Evolutionary conservation across 2,329 filamentous ascomycete genomes (phyloP).

Genomic region (Stagonosporopsis vannaccii): DNA sequence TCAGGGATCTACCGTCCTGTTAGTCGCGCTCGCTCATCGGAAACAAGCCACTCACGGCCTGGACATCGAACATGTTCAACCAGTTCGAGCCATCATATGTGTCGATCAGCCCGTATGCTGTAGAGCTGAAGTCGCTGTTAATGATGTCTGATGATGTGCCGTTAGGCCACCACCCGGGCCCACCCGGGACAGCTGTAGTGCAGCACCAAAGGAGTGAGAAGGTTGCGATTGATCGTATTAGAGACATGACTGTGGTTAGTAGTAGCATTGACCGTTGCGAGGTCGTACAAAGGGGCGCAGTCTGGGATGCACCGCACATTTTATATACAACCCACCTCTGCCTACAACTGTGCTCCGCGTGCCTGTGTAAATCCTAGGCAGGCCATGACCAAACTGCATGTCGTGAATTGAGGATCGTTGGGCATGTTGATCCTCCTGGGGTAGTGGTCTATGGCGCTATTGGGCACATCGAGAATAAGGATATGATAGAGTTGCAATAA

Average conservation of each 20-base stretch:
- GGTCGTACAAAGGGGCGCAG: slow-evolving; percentile 7
- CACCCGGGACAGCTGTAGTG: slow-evolving; percentile 25
- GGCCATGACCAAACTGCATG: no score
- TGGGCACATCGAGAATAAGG: not conserved
- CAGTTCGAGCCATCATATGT: slow-evolving; percentile 50
- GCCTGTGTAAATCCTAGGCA: not conserved
- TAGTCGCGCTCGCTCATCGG: not conserved
- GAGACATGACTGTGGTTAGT: slow-evolving; percentile 23
- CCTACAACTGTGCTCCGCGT: not conserved
- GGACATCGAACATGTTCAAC: slow-evolving; percentile 47
- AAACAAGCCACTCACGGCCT: slow-evolving; percentile 27
- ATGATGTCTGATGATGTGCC: slow-evolving; percentile 27
- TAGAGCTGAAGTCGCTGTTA: slow-evolving; percentile 16
- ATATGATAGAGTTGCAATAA: not conserved
- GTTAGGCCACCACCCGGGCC: slow-evolving; percentile 33
- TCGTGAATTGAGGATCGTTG: not conserved
- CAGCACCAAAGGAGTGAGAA: slow-evolving; percentile 31
- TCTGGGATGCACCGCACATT: not conserved
- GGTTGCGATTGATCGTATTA: slow-evolving; percentile 21
- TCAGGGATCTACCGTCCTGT: slow-evolving; percentile 40
- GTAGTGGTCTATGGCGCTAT: not conserved
- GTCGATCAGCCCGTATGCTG: slow-evolving; percentile 43
- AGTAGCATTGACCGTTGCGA: not conserved
- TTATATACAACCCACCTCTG: slow-evolving; percentile 1
- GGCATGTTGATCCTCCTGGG: not conserved